These are phyloP conservation scores for Nelumbo lutea DNA, from an alignment of 164 flowering plant species.

Conservation along the genomic window DNA sequence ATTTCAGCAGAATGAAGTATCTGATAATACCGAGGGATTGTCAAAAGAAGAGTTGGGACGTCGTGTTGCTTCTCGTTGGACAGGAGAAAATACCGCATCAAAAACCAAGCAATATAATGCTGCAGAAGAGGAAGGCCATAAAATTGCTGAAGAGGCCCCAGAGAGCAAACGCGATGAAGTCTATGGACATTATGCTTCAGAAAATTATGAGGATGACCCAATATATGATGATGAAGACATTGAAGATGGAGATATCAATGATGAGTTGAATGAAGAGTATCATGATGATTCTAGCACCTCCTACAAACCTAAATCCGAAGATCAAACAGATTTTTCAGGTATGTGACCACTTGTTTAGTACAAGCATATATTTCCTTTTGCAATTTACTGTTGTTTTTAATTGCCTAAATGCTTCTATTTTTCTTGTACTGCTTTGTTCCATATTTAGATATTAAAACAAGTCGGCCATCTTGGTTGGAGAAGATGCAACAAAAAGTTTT, in stretches of 20 bases:
- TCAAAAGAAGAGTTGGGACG: conserved; percentile 95
- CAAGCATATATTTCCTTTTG: neutral
- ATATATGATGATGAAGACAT: conserved; percentile 39
- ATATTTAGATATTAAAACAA: conserved; percentile 34
- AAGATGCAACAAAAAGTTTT: conserved; percentile 73
- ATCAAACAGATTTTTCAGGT: conserved; percentile 65
- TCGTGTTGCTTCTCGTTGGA: conserved; percentile 94
- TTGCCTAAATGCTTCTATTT: neutral
- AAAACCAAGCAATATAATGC: conserved; percentile 29
- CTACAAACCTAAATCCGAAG: conserved; percentile 48
- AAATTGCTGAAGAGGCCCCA: conserved; percentile 27
- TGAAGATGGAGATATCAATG: conserved; percentile 42
- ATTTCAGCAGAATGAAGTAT: conserved; percentile 38
- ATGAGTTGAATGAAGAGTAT: conserved; percentile 40
- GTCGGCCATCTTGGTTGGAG: conserved; percentile 78
- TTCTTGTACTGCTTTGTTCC: conserved; percentile 6
- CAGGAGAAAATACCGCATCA: conserved; percentile 65
- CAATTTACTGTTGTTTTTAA: neutral
- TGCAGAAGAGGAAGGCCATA: conserved; percentile 28
- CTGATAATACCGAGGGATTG: conserved; percentile 51
- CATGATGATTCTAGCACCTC: conserved; percentile 47
- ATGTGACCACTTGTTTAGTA: conserved; percentile 4
- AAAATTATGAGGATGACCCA: conserved; percentile 45
- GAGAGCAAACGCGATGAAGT: conserved; percentile 48
- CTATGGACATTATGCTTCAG: conserved; percentile 60